Base-by-base conservation (phyloP, 495 filamentous ascomycete genomes). In the Hypoxylon intermedium region DNA sequence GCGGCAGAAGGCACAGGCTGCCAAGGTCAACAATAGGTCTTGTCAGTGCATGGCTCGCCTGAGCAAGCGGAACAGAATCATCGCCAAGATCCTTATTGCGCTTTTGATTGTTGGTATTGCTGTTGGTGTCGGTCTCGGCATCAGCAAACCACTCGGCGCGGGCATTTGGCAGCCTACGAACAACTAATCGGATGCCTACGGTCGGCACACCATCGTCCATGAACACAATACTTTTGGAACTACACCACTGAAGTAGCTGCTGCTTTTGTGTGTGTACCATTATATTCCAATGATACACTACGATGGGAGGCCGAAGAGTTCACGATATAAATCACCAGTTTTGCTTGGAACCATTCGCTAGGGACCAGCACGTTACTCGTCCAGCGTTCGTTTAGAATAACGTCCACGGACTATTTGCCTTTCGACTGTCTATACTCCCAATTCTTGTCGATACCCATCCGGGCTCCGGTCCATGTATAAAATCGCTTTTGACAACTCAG, bases 101-200 rank as follows among this genome's bases (percentile, higher is more conserved):
- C 30, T 81, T 23, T 60, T 80, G 11, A 67, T 82, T 33, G 57
- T 81, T 53, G 78, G 76, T 44, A 67, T 78, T 45, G 79, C 77
- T 11, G 73, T 82, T 15, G 77, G 67, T 34, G 75, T 82, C 6
- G 78, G 79, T 24, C 68, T 80, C 41, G 78, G 79, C 42, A 69
- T 82, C 61, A 82, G 79, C 72, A 82, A 79, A 62, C 74, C 77
- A 2, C 70, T 80, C 2, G 76, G 77, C 20, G 77, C 78, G 6
- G 72, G 70, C 21, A 75, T 79, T 59, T 81, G 77, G 77, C 65
- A 68, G n/a, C 65, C 68, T 28, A 52, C 47, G 9, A 26, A 65
- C 41, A 16, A 53, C 46, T 58, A 18, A 61, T 53, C n/a, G n/a
- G n/a, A n/a, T 31, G 33, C 33, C 43, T 16, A 6, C 11, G n/a